Evolutionary conservation across 768 basidiomycete species (phyloP).

Genomic region (Clitopilus hobsonii): DNA sequence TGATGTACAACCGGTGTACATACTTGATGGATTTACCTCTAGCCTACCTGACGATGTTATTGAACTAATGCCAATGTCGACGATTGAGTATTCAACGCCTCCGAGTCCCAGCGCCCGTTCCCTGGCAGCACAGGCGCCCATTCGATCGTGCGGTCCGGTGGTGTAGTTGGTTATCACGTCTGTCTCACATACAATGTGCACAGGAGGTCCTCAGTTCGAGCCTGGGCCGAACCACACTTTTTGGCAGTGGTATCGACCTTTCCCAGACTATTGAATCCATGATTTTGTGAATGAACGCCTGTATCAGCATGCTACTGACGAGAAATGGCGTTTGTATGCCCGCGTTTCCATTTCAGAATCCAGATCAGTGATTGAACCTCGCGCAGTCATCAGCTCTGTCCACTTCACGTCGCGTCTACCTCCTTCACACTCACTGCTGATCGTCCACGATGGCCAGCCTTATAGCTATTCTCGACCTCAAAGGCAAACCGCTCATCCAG

Average conservation of each 20-base stretch:
- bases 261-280: too few species aligned
- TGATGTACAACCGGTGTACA: too few species aligned
- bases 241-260: neutral
- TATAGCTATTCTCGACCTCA: slow-evolving; percentile 95
- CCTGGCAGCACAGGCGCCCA: neutral
- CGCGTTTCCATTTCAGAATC: neutral
- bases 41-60: neutral
- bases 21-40: too few species aligned
- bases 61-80: neutral
- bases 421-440: neutral
- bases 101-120: neutral
- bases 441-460: slow-evolving; percentile 46
- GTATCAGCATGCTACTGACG: too few species aligned
- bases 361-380: neutral
- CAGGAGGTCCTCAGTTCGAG: slow-evolving; percentile 12
- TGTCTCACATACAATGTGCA: slow-evolving; percentile 33
- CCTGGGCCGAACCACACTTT: slow-evolving; percentile 10
- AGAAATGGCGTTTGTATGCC: too few species aligned
- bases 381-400: too few species aligned
- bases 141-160: slow-evolving; percentile 31
- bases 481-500: slow-evolving; percentile 97
- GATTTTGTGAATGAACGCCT: too few species aligned
- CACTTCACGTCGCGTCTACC: neutral
- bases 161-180: slow-evolving; percentile 76
- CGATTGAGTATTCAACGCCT: neutral